A percentile compares a stretch with the other conserved stretches of the same genome.
Evolutionary conservation across 2,329 filamentous ascomycete species (phyloP).

Genomic region (Phialophora chinensis): DNA sequence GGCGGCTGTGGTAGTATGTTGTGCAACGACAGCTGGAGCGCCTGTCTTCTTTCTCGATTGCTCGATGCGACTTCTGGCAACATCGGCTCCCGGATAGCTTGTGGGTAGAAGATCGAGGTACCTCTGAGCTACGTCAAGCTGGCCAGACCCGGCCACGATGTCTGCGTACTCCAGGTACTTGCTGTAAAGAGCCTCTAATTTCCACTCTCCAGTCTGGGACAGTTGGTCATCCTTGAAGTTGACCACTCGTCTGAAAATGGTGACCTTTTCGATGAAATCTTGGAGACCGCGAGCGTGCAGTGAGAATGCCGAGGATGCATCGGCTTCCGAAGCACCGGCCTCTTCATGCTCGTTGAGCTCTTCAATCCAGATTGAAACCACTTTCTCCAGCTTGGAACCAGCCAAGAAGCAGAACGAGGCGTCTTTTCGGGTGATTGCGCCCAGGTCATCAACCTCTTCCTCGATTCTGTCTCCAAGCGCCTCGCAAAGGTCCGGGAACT

Average conservation of each 20-base stretch:
- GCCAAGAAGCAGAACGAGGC: slow-evolving; percentile 96
- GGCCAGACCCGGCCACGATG: slow-evolving; percentile 87
- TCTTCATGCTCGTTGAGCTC: slow-evolving; percentile 86
- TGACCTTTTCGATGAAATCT: slow-evolving; percentile 97
- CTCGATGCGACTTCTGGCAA: slow-evolving; percentile 82
- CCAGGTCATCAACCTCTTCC: slow-evolving; percentile 66
- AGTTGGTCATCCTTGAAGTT: slow-evolving; percentile 85
- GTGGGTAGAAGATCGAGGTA: slow-evolving; percentile 87
- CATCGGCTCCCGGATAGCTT: slow-evolving; percentile 83
- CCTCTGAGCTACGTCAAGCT: slow-evolving; percentile 82
- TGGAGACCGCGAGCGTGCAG: slow-evolving; percentile 88
- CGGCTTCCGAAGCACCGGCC: slow-evolving; percentile 70
- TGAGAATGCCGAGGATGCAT: slow-evolving; percentile 82
- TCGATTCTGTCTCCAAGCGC: slow-evolving; percentile 88
- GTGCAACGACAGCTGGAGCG: slow-evolving; percentile 51
- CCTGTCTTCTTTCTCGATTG: slow-evolving; percentile 73
- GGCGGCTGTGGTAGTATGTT: slow-evolving; percentile 48
- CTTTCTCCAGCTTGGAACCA: slow-evolving; percentile 96
- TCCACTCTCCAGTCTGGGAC: slow-evolving; percentile 77
- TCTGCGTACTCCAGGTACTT: slow-evolving; percentile 98
- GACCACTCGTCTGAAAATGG: slow-evolving; percentile 90
- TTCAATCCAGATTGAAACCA: slow-evolving; percentile 89
- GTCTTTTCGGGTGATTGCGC: slow-evolving; percentile 72
- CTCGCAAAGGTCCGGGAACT: slow-evolving; percentile 95
- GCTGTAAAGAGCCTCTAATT: slow-evolving; percentile 83